These are phyloP conservation scores for Dendrobium nobile DNA, from an alignment of 106 monocot genomes.

Conservation along the genomic window DNA sequence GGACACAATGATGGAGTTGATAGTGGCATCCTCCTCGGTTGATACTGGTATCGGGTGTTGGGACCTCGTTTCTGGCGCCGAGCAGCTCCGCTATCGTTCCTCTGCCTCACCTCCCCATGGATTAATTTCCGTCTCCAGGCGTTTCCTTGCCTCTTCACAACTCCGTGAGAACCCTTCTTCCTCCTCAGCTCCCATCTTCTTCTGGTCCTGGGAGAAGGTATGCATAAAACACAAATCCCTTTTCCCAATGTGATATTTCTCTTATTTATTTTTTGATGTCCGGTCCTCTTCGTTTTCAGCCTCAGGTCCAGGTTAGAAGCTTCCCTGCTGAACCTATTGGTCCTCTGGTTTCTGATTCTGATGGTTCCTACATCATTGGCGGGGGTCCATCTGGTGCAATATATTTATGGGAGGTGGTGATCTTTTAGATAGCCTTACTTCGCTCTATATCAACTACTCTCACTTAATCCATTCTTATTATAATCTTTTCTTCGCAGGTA, in stretches of 20 bases:
- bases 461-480: not conserved
- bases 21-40: conserved; percentile 62
- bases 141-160: conserved; percentile 58
- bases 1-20: conserved; percentile 5
- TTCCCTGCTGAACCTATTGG: conserved; percentile 66
- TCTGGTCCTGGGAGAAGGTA: conserved; percentile 67
- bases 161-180: conserved; percentile 14
- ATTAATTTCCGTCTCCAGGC: conserved; percentile 40
- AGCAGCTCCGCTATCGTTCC: conserved; percentile 52
- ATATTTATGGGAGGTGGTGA: conserved; percentile 59
- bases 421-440: not conserved
- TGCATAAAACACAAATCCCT: not conserved
- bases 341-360: conserved; percentile 44
- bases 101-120: conserved; percentile 63
- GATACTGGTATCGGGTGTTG: conserved; percentile 68
- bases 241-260: not conserved
- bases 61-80: conserved; percentile 73
- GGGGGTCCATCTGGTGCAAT: conserved; percentile 58
- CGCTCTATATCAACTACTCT: not conserved
- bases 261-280: not conserved
- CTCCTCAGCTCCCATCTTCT: conserved; percentile 40
- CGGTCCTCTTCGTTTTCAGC: conserved; percentile 17
- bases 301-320: conserved; percentile 48
- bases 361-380: conserved; percentile 54
- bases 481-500: conserved; percentile 30